Percentiles rank a stretch among this genome's conserved stretches.
Conservation (phyloP, 139 green algal genomes). For the Volvox reticuliferus region DNA sequence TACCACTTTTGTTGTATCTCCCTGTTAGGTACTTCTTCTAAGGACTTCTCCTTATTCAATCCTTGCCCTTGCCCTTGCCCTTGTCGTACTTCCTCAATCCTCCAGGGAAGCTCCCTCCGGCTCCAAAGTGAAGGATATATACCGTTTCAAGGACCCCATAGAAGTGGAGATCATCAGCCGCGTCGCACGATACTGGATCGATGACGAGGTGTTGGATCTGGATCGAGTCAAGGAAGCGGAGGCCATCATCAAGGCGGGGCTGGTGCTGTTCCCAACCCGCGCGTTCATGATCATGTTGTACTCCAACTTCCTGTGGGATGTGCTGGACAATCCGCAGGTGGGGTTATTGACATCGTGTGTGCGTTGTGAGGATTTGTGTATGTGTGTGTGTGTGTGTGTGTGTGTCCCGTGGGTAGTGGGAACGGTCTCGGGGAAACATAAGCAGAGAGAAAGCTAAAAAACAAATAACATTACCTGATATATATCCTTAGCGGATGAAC, state of each 20-base stretch:
- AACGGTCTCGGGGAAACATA: neutral
- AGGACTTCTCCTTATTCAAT: too few species aligned
- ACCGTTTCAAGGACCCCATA: slow-evolving; percentile 37
- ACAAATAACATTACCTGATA: too few species aligned
- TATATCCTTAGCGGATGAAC: too few species aligned
- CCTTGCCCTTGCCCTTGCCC: neutral
- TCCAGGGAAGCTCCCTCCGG: slow-evolving; percentile 27
- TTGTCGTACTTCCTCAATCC: neutral
- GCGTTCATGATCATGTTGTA: slow-evolving; percentile 56
- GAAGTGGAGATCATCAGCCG: slow-evolving; percentile 49
- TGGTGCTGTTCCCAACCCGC: slow-evolving; percentile 53
- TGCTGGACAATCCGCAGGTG: slow-evolving; percentile 48
- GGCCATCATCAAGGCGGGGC: slow-evolving; percentile 53
- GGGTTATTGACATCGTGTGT: neutral
- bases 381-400: neutral
- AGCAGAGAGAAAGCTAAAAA: neutral
- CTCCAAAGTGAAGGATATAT: slow-evolving; percentile 48
- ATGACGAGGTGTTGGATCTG: slow-evolving; percentile 45
- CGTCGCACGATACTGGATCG: slow-evolving; percentile 34
- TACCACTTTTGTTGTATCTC: too few species aligned
- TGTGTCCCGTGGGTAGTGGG: neutral
- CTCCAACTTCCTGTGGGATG: slow-evolving; percentile 55
- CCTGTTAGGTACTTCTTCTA: too few species aligned
- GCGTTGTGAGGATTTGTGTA: neutral
- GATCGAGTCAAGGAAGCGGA: slow-evolving; percentile 47